Base-by-base conservation (phyloP, 1,284 basidiomycete species). In the Ceratobasidium sp. region DNA sequence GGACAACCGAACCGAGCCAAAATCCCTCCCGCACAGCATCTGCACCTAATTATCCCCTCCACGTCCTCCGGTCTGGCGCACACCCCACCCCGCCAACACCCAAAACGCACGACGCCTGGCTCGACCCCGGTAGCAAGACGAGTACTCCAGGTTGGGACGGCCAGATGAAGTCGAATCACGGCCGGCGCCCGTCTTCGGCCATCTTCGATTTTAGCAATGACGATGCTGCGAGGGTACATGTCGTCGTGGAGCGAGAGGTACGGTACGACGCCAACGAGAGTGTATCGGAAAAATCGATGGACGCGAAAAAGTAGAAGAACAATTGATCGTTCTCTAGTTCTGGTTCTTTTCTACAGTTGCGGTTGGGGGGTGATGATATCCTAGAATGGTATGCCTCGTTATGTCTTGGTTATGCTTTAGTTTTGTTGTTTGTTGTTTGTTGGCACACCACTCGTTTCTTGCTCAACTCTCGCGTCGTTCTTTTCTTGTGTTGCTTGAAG, bases 1-100 rank as follows among this genome's bases (percentile, higher is more conserved):
- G 64, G 64, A 67, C 64, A 2, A 67, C 28, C 11, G 64, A 67
- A 28, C 64, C 64, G 38, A 67, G 50, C 26, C 64, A 67, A 46
- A 50, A n/a, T 18, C 64, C 50, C 9, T 44, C 64, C 14, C 35
- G 44, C 9, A 54, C 64, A n/a, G 49, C 35, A 21, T 67, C 64
- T 13, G 50, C 50, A 11, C 64, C 64, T 13, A 44, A 67, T 43
- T 67, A 54, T 28, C 30, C 64, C 2, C 11, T 67, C 23, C 50
- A 67, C n/a, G 64, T 67, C 23, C 32, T 67, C 35, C 30, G 43
- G 21, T 44, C 59, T 7, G 8, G 23, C 59, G 16, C 32, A 66
- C n/a, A 43, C 63, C 35, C 18, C 16, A 13, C n/a, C 59, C 9
- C 32, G 18, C 47, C 52, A 11, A 43, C 47, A 16, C 49, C 32